Conservation (phyloP, 1,284 basidiomycete genomes). For the Rhizoctonia solani region DNA sequence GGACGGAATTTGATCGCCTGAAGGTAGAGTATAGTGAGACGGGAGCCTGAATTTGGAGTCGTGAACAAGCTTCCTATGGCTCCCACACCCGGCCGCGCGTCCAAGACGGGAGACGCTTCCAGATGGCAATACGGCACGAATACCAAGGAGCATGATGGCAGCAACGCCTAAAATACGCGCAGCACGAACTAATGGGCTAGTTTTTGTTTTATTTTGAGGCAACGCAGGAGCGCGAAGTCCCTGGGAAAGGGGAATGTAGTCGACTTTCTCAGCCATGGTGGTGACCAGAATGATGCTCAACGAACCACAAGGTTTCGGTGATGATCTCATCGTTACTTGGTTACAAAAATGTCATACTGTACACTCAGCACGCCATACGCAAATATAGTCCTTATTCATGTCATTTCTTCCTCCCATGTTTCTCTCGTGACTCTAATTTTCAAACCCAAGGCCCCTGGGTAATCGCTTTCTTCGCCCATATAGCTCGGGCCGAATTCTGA, state of each 20-base stretch:
- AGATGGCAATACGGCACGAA: background rate
- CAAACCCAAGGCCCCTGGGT: conserved; percentile 29
- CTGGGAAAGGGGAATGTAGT: background rate
- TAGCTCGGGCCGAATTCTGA: conserved; percentile 12
- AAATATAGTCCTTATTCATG: conserved; percentile 6
- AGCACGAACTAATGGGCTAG: background rate
- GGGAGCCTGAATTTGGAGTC: conserved; percentile 21
- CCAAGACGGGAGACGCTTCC: background rate
- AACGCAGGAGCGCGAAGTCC: background rate
- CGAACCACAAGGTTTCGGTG: too few species aligned
- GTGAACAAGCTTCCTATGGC: conserved; percentile 6
- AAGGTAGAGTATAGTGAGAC: conserved; percentile 23
- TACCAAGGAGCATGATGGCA: conserved; percentile 5
- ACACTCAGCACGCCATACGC: background rate
- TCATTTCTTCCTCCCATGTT: conserved; percentile 30
- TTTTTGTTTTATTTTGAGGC: background rate
- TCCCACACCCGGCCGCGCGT: background rate
- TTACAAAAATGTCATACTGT: background rate
- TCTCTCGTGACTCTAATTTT: conserved; percentile 13
- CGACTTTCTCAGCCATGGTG: conserved; percentile 27
- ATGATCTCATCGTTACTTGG: background rate
- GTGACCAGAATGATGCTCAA: too few species aligned
- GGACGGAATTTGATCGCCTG: conserved; percentile 32
- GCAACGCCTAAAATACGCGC: conserved; percentile 1
- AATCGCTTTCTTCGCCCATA: conserved; percentile 28